A percentile compares a stretch with the other conserved stretches of the same genome.
Conservation (phyloP, 148 eudicot species). For the Tetragonia tetragonoides region DNA sequence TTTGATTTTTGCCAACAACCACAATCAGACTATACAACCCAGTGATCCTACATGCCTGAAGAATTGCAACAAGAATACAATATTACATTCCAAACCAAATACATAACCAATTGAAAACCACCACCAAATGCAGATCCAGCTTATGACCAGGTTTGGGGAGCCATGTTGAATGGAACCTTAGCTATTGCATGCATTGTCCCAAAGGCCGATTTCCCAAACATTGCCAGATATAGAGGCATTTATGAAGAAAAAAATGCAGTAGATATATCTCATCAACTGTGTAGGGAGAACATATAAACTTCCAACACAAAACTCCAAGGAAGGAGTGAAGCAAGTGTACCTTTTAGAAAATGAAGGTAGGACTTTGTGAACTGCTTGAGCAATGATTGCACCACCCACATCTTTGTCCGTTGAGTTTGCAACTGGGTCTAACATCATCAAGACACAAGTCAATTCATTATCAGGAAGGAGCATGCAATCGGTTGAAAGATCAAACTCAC, state of each 20-base stretch:
- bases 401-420: slow-evolving; percentile 20
- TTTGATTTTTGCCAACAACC: neutral
- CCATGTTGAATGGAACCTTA: neutral
- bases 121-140: neutral
- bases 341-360: slow-evolving; percentile 44
- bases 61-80: neutral
- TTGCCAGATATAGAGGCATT: neutral
- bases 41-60: neutral
- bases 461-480: neutral
- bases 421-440: slow-evolving; percentile 6
- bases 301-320: neutral
- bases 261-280: neutral
- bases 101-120: neutral
- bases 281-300: neutral
- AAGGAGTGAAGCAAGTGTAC: slow-evolving; percentile 21
- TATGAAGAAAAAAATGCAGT: neutral
- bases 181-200: neutral
- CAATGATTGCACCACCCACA: slow-evolving; percentile 28
- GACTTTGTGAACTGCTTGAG: slow-evolving; percentile 40
- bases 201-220: neutral
- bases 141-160: neutral
- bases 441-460: neutral
- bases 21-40: no score
- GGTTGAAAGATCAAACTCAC: neutral
- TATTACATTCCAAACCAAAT: neutral